A percentile compares a stretch with the other conserved stretches of the same genome.
Evolutionary conservation across 768 basidiomycete species (phyloP).

Genomic region (Hygrocybe coccinea): DNA sequence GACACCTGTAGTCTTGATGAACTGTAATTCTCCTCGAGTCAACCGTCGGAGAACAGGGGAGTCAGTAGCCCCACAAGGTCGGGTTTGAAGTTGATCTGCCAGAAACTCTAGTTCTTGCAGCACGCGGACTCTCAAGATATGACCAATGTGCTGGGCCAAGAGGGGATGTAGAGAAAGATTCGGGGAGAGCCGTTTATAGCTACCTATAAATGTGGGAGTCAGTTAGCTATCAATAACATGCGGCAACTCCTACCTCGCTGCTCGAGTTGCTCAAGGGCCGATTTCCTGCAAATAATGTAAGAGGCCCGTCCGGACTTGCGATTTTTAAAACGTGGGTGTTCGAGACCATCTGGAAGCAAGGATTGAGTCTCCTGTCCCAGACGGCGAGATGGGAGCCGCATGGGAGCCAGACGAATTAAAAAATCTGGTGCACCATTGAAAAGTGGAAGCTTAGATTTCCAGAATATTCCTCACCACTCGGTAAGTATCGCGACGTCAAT

Average conservation of each 20-base stretch:
- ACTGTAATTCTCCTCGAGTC: conserved; percentile 55
- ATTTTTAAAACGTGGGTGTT: conserved; percentile 56
- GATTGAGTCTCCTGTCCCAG: conserved; percentile 8
- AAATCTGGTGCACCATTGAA: conserved; percentile 44
- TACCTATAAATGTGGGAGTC: conserved; percentile 14
- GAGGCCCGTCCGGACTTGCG: conserved; percentile 41
- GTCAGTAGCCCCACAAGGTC: conserved; percentile 13
- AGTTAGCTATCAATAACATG: background rate
- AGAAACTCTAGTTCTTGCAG: conserved; percentile 71
- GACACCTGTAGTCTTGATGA: conserved; percentile 41
- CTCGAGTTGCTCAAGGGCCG: conserved; percentile 37
- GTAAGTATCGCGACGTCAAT: conserved; percentile 47
- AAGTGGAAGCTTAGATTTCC: background rate
- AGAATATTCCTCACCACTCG: conserved; percentile 43
- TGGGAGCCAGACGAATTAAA: conserved; percentile 53
- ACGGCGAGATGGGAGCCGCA: conserved; percentile 35
- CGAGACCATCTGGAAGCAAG: conserved; percentile 53
- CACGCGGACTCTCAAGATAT: conserved; percentile 66
- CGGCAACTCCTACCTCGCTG: conserved; percentile 31
- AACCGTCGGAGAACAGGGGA: conserved; percentile 54
- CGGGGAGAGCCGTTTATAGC: conserved; percentile 28
- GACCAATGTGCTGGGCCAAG: conserved; percentile 52
- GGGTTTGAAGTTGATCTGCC: conserved; percentile 36
- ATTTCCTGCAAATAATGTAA: conserved; percentile 61
- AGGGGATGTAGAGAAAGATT: conserved; percentile 37